phyloP scores from a whole-genome alignment of 1,284 basidiomycete genomes.

The Malassezia japonica region DNA sequence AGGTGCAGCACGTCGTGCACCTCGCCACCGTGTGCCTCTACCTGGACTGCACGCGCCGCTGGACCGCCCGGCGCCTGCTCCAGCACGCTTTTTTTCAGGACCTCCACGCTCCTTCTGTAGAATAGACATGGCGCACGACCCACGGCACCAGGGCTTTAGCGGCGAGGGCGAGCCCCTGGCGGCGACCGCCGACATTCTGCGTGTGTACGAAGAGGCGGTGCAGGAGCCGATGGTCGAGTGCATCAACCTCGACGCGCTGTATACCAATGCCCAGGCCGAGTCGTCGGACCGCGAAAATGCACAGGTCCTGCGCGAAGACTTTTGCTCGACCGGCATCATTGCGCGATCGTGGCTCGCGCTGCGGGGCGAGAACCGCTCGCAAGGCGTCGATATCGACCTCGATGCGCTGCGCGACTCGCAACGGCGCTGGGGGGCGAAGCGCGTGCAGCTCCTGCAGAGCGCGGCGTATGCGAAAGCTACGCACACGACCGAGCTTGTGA shows the following conservation, averaged over 20 bases:
- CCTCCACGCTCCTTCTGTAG: neutral
- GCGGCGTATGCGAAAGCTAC: constrained; percentile 9
- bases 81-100: constrained; percentile 35
- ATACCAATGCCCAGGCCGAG: constrained; percentile 23
- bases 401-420: constrained; percentile 26
- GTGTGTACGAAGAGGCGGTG: constrained; percentile 34
- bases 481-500: constrained; percentile 9
- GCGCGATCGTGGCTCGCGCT: constrained; percentile 28
- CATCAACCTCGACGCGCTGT: constrained; percentile 29
- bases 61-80: constrained; percentile 32
- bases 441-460: constrained; percentile 23
- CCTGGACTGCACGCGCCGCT: constrained; percentile 38
- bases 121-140: constrained; percentile 13
- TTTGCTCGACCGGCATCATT: constrained; percentile 29
- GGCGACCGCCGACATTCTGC: constrained; percentile 24
- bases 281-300: constrained; percentile 25
- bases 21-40: constrained; percentile 36
- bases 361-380: constrained; percentile 18
- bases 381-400: constrained; percentile 36
- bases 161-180: constrained; percentile 15
- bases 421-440: constrained; percentile 7
- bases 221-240: constrained; percentile 32
- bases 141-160: constrained; percentile 13
- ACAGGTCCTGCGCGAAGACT: constrained; percentile 29
- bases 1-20: constrained; percentile 37